Percentiles rank a stretch among this genome's conserved stretches.
phyloP scores from a whole-genome alignment of 2,329 filamentous ascomycete genomes.

The Westerdykella aurantiaca region DNA sequence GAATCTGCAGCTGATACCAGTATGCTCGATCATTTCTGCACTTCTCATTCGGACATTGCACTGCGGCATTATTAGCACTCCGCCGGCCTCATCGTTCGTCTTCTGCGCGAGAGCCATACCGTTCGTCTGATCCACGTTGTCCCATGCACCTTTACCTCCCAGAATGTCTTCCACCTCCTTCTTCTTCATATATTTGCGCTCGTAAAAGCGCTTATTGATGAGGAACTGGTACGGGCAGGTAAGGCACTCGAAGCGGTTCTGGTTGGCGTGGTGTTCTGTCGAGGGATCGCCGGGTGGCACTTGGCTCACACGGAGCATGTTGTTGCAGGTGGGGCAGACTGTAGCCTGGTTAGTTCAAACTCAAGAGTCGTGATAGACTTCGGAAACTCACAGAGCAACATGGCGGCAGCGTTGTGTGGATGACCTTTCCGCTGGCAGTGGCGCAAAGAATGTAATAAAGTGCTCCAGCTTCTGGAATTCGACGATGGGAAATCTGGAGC shows the following conservation, averaged over 20 bases:
- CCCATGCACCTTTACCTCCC: conserved; percentile 81
- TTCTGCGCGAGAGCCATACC: conserved; percentile 35
- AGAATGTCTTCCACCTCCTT: conserved; percentile 88
- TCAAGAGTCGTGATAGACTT: not conserved
- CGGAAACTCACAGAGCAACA: conserved; percentile 59
- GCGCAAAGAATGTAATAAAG: not conserved
- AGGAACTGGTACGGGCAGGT: conserved; percentile 91
- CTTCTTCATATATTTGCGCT: conserved; percentile 71
- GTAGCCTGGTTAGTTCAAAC: conserved; percentile 1
- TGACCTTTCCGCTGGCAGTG: not conserved
- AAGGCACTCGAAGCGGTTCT: conserved; percentile 88
- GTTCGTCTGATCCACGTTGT: conserved; percentile 78
- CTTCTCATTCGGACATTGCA: conserved; percentile 73
- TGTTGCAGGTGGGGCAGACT: conserved; percentile 79
- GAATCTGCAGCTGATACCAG: conserved; percentile 95
- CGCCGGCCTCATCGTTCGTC: not conserved
- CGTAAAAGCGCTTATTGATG: conserved; percentile 73
- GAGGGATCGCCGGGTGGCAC: conserved; percentile 38
- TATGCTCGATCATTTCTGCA: conserved; percentile 83
- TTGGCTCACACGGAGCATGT: conserved; percentile 68
- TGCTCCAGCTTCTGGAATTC: not conserved
- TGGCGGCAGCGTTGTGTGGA: conserved; percentile 26
- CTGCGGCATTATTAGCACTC: conserved; percentile 35
- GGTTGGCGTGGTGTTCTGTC: conserved; percentile 34
- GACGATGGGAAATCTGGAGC: not conserved